These are phyloP conservation scores for Neurospora sp. DNA, from an alignment of 495 filamentous ascomycete genomes.

Conservation along the genomic window DNA sequence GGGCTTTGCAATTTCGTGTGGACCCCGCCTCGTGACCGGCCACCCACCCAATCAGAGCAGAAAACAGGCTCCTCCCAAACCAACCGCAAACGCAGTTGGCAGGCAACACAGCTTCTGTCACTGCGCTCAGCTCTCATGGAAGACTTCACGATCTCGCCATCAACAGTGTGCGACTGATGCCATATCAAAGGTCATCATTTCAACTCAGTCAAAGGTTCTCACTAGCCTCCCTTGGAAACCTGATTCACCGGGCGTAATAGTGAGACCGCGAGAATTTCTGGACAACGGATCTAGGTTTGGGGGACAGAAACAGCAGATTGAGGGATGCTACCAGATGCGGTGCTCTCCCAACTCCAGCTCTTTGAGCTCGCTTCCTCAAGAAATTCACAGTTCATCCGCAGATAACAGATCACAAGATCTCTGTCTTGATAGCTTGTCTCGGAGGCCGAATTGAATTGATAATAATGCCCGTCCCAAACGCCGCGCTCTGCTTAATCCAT, in stretches of 20 bases:
- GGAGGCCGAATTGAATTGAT: background rate
- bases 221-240: background rate
- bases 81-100: background rate
- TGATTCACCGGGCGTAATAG: background rate
- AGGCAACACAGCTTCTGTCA: background rate
- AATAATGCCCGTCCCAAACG: background rate
- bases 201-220: background rate
- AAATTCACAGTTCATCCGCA: background rate
- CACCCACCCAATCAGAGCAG: background rate
- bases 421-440: background rate
- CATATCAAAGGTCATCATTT: background rate
- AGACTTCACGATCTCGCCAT: background rate
- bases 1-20: background rate
- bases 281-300: background rate
- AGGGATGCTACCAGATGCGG: background rate
- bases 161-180: background rate
- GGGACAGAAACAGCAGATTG: background rate
- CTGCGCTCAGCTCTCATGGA: background rate
- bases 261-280: background rate
- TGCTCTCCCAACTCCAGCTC: background rate
- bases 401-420: background rate
- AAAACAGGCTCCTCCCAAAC: background rate
- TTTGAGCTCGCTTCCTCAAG: background rate
- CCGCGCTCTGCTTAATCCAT: background rate
- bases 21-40: background rate